Percentiles rank a stretch among this genome's conserved stretches.
Conservation (phyloP, 805 yeast genomes). For the Zygosaccharomyces gambellarensis region DNA sequence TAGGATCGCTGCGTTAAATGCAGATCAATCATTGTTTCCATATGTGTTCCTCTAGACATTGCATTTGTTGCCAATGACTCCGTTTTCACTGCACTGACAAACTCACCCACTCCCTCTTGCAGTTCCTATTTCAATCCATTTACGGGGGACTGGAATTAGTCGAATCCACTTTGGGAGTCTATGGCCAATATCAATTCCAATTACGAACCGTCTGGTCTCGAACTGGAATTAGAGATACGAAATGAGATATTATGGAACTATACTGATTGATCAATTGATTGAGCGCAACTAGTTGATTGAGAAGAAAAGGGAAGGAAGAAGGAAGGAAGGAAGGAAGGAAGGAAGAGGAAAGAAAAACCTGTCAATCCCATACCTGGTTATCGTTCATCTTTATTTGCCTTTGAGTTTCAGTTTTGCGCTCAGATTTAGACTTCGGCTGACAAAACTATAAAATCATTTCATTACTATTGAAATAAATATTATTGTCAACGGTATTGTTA, state of each 20-base stretch:
- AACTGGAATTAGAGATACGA: not conserved
- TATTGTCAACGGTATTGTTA: not conserved
- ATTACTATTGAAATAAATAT: not conserved
- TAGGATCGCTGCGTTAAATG: conserved; percentile 5
- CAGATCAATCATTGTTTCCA: not conserved
- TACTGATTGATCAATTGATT: too few relatives aligned
- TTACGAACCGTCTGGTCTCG: not conserved
- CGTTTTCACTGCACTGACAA: too few relatives aligned
- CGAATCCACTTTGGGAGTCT: not conserved
- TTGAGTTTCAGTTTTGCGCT: not conserved
- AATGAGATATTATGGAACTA: too few relatives aligned
- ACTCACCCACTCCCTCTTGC: too few relatives aligned
- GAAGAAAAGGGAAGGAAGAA: not conserved
- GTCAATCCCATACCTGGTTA: not conserved
- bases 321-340: not conserved
- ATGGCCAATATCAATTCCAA: not conserved
- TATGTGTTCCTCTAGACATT: not conserved
- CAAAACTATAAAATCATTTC: conserved; percentile 1
- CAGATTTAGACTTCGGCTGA: not conserved
- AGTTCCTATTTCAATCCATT: too few relatives aligned
- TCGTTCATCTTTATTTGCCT: not conserved
- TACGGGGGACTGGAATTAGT: too few relatives aligned
- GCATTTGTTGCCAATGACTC: too few relatives aligned
- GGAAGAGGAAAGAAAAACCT: not conserved
- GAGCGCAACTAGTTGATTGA: too few relatives aligned